These are phyloP conservation scores for Dactylis glomerata DNA, from an alignment of 176 grass and related monocot genomes.

Conservation along the genomic window DNA sequence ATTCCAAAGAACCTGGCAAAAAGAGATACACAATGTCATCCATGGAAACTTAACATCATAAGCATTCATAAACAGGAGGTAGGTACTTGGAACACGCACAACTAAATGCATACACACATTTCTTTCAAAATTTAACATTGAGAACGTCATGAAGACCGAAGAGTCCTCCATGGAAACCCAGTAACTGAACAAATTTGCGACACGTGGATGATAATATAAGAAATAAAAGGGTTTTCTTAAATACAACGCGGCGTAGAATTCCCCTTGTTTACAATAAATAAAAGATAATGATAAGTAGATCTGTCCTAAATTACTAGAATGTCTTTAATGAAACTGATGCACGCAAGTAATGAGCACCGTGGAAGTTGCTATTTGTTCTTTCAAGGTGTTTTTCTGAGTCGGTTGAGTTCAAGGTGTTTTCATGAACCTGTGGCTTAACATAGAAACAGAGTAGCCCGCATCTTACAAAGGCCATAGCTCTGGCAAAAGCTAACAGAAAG, in stretches of 20 bases:
- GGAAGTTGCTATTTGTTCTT: background rate
- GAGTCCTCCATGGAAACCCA: background rate
- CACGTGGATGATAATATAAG: background rate
- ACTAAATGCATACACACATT: background rate
- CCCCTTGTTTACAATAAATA: background rate
- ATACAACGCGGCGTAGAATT: background rate
- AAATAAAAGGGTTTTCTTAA: background rate
- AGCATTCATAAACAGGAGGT: background rate
- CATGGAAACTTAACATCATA: constrained; percentile 16
- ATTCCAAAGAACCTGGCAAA: constrained; percentile 28
- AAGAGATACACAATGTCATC: constrained; percentile 7
- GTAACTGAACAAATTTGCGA: background rate
- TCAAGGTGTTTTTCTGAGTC: background rate
- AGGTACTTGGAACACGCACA: background rate
- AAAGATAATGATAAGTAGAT: background rate
- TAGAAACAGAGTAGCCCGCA: background rate
- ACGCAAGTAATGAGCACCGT: background rate
- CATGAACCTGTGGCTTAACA: background rate
- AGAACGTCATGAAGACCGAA: background rate
- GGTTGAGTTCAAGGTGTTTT: background rate
- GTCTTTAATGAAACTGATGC: background rate
- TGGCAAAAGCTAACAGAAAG: background rate
- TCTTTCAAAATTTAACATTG: background rate
- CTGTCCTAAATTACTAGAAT: background rate
- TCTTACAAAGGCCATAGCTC: background rate